Base-by-base conservation (phyloP, 352 stramenopile species). In the Peronospora belbahrii region DNA sequence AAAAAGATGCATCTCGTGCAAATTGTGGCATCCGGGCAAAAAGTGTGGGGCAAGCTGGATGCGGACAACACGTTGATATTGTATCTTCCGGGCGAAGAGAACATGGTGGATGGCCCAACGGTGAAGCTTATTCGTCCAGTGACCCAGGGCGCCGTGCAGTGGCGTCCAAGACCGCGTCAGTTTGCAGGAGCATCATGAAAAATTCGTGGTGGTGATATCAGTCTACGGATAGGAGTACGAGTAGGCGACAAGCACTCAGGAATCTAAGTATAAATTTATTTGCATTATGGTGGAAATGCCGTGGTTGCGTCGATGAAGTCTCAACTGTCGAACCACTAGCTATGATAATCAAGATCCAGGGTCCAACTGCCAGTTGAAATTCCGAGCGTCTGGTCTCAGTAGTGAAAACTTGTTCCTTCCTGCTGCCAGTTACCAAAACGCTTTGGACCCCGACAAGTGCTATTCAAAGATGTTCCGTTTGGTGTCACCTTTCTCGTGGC, bases 1-100 rank as follows among this genome's bases (percentile, higher is more conserved):
- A 76, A 82, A 17, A 65, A 74, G 30, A 59, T 86, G 59, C 80
- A 93, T 35, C 65, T 85, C 8, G 59, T 93, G 42, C 70, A 87
- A 36, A 38, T 89, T 14, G 50, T 90, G 10, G 37, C 47, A 7
- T 75, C 73, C 9, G 57, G 49, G 7, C 74, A 86, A 42, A 80
- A 84, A 45, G 35, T 87, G 10, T 89, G 67, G 67, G 45, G 73
- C 3, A 59, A 68, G 35, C 62, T 93, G 13, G 53, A 59, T 42
- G 60, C 58, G 10, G 52, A 54, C 48, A 89, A 88, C 51, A 81
- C 76, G 28, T 49, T 86, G 40, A 57, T 93, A 25, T 53, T 93
- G 34, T 81, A 85, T 52, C 38, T 93, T 2, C 54, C 53, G 0
- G 59, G 63, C 31, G 76, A 88, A 45, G 65, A 80, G 27, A 79